Conservation (phyloP, 768 basidiomycete species). For the Termitomyces sp. region DNA sequence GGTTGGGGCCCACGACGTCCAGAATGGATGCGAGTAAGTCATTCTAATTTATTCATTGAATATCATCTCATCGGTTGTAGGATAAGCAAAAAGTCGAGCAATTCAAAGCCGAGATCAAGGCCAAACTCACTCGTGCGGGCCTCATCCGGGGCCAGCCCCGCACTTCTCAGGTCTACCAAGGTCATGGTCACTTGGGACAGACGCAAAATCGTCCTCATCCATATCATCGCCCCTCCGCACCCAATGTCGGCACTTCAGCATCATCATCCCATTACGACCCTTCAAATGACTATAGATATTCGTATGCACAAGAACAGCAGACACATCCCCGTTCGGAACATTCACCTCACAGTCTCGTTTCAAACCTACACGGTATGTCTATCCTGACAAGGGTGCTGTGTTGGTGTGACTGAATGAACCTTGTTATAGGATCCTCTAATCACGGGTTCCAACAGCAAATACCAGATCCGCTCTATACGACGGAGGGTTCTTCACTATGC, state of each 20-base stretch:
- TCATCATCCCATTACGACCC: constrained; percentile 18
- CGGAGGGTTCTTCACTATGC: constrained; percentile 25
- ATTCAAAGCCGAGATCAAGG: constrained; percentile 82
- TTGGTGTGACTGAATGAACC: constrained; percentile 12
- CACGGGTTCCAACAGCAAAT: constrained; percentile 32
- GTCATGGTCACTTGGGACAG: constrained; percentile 19
- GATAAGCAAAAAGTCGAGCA: constrained; percentile 78
- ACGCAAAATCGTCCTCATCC: constrained; percentile 21
- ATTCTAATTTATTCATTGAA: not conserved
- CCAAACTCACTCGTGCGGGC: constrained; percentile 69
- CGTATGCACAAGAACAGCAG: constrained; percentile 18
- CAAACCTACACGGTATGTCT: constrained; percentile 40
- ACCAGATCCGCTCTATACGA: constrained; percentile 25
- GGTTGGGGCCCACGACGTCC: constrained; percentile 83
- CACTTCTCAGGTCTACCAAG: constrained; percentile 39
- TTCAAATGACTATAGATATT: constrained; percentile 19
- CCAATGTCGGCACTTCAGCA: constrained; percentile 11
- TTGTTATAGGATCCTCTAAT: constrained; percentile 29
- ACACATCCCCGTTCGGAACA: constrained; percentile 16
- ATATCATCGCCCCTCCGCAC: constrained; percentile 27
- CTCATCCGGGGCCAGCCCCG: constrained; percentile 82
- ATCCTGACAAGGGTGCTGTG: constrained; percentile 11
- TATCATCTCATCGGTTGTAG: constrained; percentile 28
- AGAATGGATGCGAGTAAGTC: constrained; percentile 80
- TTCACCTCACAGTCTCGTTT: constrained; percentile 24